Evolutionary conservation across 164 flowering plant genomes (phyloP).

Genomic region (grape (Vitis vinifera)): DNA sequence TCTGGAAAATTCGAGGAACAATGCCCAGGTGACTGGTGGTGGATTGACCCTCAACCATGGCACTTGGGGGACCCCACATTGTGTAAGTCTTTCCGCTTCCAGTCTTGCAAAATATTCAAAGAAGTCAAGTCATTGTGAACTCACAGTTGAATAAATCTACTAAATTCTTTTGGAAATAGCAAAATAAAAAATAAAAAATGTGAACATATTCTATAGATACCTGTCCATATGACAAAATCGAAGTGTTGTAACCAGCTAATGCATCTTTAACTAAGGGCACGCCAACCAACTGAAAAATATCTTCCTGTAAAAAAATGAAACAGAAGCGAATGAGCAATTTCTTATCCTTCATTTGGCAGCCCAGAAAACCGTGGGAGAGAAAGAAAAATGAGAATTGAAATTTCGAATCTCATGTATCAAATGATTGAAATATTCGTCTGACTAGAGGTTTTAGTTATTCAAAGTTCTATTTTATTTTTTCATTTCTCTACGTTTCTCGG

Average conservation of each 20-base stretch:
- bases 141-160: background rate
- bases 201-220: slow-evolving; percentile 32
- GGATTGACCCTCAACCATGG: slow-evolving; percentile 79
- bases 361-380: background rate
- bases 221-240: slow-evolving; percentile 88
- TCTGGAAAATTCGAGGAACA: slow-evolving; percentile 83
- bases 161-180: no score
- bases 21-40: slow-evolving; percentile 66
- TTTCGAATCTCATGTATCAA: no score
- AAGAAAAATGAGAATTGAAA: background rate
- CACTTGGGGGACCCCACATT: slow-evolving; percentile 98
- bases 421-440: no score
- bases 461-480: background rate
- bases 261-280: slow-evolving; percentile 77
- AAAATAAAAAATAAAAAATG: background rate
- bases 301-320: slow-evolving; percentile 54
- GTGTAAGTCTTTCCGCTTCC: slow-evolving; percentile 99
- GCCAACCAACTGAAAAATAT: slow-evolving; percentile 74
- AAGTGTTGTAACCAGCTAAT: slow-evolving; percentile 80
- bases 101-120: slow-evolving; percentile 42
- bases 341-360: background rate
- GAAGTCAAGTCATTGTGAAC: background rate
- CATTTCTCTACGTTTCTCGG: no score
- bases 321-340: background rate
- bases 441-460: no score